Evolutionary conservation across 192 early-diverging fungal genomes (phyloP).

Genomic region (Rhizophagus clarus): DNA sequence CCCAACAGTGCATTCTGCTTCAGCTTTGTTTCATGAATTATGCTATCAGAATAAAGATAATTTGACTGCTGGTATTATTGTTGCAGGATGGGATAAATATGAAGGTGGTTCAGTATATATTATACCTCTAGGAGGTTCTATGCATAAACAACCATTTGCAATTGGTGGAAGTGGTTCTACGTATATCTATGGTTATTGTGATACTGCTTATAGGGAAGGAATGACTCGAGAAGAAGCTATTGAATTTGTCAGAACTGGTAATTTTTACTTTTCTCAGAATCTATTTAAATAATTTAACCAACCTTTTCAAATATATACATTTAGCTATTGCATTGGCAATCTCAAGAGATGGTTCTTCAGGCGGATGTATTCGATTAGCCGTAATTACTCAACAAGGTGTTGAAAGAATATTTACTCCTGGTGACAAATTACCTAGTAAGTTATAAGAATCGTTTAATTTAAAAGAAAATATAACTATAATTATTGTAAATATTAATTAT

Average conservation of each 20-base stretch:
- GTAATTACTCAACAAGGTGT: conserved; percentile 91
- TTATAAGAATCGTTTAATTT: not conserved
- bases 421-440: conserved; percentile 70
- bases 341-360: conserved; percentile 94
- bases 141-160: conserved; percentile 90
- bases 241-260: conserved; percentile 93
- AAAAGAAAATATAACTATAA: conserved; percentile 8
- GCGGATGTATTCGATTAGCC: conserved; percentile 93
- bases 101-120: conserved; percentile 87
- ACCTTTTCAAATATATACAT: not conserved
- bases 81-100: conserved; percentile 95
- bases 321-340: conserved; percentile 90
- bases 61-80: conserved; percentile 92
- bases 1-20: conserved; percentile 86
- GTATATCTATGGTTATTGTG: conserved; percentile 99
- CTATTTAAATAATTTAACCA: conserved; percentile 12
- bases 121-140: conserved; percentile 89
- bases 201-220: conserved; percentile 74
- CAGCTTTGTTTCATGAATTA: conserved; percentile 90
- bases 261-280: not conserved
- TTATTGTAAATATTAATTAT: too few species aligned
- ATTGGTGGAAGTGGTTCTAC: conserved; percentile 95
- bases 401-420: conserved; percentile 84
- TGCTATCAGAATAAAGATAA: conserved; percentile 92
- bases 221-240: conserved; percentile 90